Evolutionary conservation across 106 monocot species (phyloP).

Genomic region (Dendrobium huoshanense): DNA sequence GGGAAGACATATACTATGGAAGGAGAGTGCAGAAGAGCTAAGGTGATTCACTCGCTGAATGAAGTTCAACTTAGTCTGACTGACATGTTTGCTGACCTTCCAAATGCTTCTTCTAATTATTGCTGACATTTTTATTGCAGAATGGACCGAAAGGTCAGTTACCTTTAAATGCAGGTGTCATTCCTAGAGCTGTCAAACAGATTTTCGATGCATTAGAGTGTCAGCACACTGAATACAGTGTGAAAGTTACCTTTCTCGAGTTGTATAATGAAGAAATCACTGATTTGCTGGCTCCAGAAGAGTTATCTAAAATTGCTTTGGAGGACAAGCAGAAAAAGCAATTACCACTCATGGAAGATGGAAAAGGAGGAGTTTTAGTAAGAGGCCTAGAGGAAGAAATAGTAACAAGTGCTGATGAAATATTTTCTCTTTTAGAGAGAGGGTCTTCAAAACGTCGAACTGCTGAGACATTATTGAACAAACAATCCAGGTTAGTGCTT

Average conservation of each 20-base stretch:
- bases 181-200: conserved; percentile 94
- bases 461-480: conserved; percentile 94
- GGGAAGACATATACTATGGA: conserved; percentile 99
- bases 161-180: conserved; percentile 87
- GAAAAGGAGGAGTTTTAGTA: conserved; percentile 95
- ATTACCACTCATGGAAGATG: conserved; percentile 97
- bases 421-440: conserved; percentile 86
- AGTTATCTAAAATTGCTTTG: conserved; percentile 60
- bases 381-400: conserved; percentile 95
- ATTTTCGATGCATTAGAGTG: conserved; percentile 96
- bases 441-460: conserved; percentile 92
- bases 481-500: conserved; percentile 78
- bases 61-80: neutral
- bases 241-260: conserved; percentile 95
- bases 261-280: conserved; percentile 99
- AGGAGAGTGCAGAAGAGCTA: conserved; percentile 79
- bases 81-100: neutral
- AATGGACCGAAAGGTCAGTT: conserved; percentile 58
- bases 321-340: conserved; percentile 90
- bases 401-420: conserved; percentile 79
- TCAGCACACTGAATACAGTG: conserved; percentile 97
- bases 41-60: conserved; percentile 32
- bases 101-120: neutral
- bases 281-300: conserved; percentile 91
- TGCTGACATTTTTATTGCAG: conserved; percentile 31